Evolutionary conservation across 371 early-diverging fungal species (phyloP).

Genomic region (Apophysomyces ossiformis): DNA sequence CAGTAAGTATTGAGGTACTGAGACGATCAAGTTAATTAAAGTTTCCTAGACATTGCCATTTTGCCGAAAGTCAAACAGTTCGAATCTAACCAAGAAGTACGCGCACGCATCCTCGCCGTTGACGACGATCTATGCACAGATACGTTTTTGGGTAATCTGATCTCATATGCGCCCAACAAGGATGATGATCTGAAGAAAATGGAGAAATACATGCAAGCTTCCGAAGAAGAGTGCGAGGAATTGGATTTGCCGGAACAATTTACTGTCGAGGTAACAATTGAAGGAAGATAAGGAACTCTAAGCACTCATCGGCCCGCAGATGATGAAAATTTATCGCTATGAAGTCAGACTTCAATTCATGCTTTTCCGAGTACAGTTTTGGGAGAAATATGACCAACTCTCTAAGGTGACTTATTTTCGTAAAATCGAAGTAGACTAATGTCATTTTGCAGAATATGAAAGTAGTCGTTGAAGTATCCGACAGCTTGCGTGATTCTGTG

Average conservation of each 20-base stretch:
- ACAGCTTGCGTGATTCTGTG: constrained; percentile 43
- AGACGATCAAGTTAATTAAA: neutral
- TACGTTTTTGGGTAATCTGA: constrained; percentile 40
- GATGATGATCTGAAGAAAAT: constrained; percentile 42
- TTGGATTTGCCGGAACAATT: constrained; percentile 64
- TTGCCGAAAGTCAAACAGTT: constrained; percentile 27
- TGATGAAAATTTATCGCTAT: constrained; percentile 55
- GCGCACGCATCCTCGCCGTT: constrained; percentile 26
- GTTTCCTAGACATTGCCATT: constrained; percentile 24
- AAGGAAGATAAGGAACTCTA: neutral
- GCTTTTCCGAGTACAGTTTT: constrained; percentile 53
- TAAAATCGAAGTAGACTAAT: constrained; percentile 27
- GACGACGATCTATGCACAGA: constrained; percentile 41
- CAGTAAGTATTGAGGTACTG: constrained; percentile 28
- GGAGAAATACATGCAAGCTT: constrained; percentile 46
- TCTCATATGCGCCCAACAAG: constrained; percentile 35
- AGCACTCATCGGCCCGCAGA: constrained; percentile 21
- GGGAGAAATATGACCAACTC: constrained; percentile 52
- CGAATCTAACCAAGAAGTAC: constrained; percentile 19
- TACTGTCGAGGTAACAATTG: constrained; percentile 41
- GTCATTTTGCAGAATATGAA: constrained; percentile 42
- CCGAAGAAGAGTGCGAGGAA: constrained; percentile 44
- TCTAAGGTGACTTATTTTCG: constrained; percentile 18
- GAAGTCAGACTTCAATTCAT: constrained; percentile 53
- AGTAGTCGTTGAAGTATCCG: constrained; percentile 46